These are phyloP conservation scores for Chlorophyllum brunneum DNA, from an alignment of 768 basidiomycete genomes.

Conservation along the genomic window DNA sequence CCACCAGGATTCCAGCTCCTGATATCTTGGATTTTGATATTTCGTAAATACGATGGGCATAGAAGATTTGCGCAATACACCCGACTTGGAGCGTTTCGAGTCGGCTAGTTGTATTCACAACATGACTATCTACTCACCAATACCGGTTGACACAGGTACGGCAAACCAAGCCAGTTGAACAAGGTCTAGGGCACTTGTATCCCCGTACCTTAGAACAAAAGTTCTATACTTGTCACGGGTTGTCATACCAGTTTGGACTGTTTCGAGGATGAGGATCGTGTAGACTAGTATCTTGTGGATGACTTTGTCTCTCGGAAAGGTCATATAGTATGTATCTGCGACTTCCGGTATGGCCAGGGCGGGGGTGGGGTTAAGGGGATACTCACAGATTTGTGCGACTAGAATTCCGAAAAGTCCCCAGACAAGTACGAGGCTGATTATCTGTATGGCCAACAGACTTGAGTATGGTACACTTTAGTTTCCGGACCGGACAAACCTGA, in stretches of 20 bases:
- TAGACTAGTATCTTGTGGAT: conserved; percentile 25
- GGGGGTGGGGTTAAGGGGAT: not conserved
- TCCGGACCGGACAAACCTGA: not conserved
- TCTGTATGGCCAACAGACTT: conserved; percentile 2
- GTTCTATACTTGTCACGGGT: not conserved
- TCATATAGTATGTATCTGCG: conserved; percentile 26
- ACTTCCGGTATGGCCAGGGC: conserved; percentile 5
- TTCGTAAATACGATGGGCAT: conserved; percentile 4
- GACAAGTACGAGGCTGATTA: conserved; percentile 22
- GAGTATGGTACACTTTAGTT: no score
- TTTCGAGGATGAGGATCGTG: conserved; percentile 21
- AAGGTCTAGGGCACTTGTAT: not conserved
- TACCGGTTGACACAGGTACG: not conserved
- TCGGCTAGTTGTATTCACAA: not conserved
- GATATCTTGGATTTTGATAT: no score
- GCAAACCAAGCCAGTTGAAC: not conserved
- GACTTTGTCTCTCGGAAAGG: conserved; percentile 25
- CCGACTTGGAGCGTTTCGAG: not conserved
- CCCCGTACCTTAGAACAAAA: not conserved
- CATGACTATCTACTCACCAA: not conserved
- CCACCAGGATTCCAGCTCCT: not conserved
- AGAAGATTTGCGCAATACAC: conserved; percentile 1
- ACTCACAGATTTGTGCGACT: conserved; percentile 29
- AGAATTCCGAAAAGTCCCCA: conserved; percentile 27
- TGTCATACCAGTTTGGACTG: conserved; percentile 25